Conservation (phyloP, 2,329 filamentous ascomycete species). For the Aspergillus ochraceoroseus region DNA sequence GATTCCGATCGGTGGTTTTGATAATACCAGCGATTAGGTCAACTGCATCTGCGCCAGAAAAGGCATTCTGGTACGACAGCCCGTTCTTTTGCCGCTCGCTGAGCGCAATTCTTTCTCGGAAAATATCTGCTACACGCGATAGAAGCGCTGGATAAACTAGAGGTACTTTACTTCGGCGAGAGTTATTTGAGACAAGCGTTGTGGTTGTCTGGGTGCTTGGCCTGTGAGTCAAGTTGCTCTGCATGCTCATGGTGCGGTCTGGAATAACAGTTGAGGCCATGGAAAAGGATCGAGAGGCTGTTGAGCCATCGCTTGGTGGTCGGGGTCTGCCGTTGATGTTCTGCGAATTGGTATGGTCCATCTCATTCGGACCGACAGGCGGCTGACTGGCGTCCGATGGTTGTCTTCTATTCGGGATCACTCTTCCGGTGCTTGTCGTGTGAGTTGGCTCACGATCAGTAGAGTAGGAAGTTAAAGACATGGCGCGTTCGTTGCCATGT, state of each 20-base stretch:
- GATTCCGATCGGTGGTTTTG: constrained; percentile 89
- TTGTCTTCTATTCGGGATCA: constrained; percentile 73
- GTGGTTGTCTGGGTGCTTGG: constrained; percentile 49
- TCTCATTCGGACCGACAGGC: constrained; percentile 26
- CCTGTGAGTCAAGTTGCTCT: constrained; percentile 50
- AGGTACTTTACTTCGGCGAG: constrained; percentile 63
- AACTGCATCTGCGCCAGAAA: constrained; percentile 91
- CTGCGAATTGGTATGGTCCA: constrained; percentile 53
- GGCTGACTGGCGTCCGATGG: constrained; percentile 49
- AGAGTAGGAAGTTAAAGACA: constrained; percentile 87
- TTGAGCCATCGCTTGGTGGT: constrained; percentile 43
- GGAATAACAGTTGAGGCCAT: constrained; percentile 70
- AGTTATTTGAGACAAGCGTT: constrained; percentile 55
- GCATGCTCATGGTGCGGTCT: constrained; percentile 56
- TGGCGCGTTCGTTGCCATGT: constrained; percentile 86
- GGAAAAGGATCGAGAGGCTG: constrained; percentile 67
- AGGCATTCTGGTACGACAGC: constrained; percentile 92
- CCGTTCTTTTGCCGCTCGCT: constrained; percentile 94
- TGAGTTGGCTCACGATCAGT: constrained; percentile 73
- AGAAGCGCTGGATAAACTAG: constrained; percentile 90
- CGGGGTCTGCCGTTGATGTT: constrained; percentile 30
- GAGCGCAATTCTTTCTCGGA: constrained; percentile 79
- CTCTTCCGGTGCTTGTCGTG: constrained; percentile 78
- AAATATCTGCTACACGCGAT: constrained; percentile 88
- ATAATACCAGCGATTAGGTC: constrained; percentile 96